These are phyloP conservation scores for Dentipellis fragilis DNA, from an alignment of 768 basidiomycete species.

Conservation along the genomic window DNA sequence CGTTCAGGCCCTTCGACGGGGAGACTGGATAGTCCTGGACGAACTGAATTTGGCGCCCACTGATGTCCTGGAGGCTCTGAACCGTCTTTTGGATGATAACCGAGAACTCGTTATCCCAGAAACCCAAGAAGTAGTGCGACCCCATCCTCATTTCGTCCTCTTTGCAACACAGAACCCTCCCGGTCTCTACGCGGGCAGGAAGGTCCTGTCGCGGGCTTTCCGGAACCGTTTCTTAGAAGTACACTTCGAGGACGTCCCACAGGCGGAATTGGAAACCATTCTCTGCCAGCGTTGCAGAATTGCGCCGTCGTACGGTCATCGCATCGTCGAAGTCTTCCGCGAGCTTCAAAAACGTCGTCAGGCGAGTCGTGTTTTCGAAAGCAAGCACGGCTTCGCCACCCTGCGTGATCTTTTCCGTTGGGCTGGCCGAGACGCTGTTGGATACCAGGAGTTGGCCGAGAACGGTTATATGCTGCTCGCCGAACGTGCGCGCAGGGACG, in stretches of 20 bases:
- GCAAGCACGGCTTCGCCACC: constrained; percentile 94
- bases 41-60: constrained; percentile 97
- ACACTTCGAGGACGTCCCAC: constrained; percentile 94
- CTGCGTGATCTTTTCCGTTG: constrained; percentile 95
- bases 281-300: constrained; percentile 88
- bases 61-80: constrained; percentile 94
- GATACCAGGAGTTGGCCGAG: constrained; percentile 87
- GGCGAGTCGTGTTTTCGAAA: constrained; percentile 88
- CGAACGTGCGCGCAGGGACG: constrained; percentile 74
- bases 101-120: constrained; percentile 93
- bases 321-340: constrained; percentile 84
- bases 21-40: constrained; percentile 97
- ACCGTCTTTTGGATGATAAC: constrained; percentile 94
- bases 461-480: constrained; percentile 97
- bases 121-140: constrained; percentile 87
- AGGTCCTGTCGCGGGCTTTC: constrained; percentile 91
- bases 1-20: constrained; percentile 81
- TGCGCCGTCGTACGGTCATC: constrained; percentile 86
- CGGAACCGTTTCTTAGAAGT: constrained; percentile 96
- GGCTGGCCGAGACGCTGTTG: constrained; percentile 84
- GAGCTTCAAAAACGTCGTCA: constrained; percentile 92
- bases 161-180: constrained; percentile 99
- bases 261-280: constrained; percentile 86
- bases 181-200: constrained; percentile 90
- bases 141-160: constrained; percentile 94